Percentiles rank a stretch among this genome's conserved stretches.
Evolutionary conservation across 2,329 filamentous ascomycete genomes (phyloP).

Genomic region (Cryphonectria naterciae): DNA sequence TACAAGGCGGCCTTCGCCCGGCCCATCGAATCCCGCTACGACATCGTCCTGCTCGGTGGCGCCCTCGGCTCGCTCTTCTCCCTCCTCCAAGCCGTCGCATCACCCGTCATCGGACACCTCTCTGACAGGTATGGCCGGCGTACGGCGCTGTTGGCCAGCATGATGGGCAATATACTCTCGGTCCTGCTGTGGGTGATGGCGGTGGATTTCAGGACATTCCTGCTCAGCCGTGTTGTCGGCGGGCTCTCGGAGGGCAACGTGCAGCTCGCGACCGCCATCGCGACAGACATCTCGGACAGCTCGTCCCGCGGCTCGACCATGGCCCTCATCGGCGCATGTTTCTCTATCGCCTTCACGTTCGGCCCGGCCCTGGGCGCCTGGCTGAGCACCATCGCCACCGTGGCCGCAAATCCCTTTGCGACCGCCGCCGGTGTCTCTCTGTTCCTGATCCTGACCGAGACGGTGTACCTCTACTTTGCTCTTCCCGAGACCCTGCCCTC

Average conservation of each 20-base stretch:
- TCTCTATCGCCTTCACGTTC: slow-evolving; percentile 96
- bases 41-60: slow-evolving; percentile 93
- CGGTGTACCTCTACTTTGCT: slow-evolving; percentile 79
- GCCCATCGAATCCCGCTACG: slow-evolving; percentile 94
- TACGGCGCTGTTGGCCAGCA: slow-evolving; percentile 84
- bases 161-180: slow-evolving; percentile 90
- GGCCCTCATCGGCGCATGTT: slow-evolving; percentile 94
- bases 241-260: slow-evolving; percentile 96
- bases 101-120: slow-evolving; percentile 84
- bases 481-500: slow-evolving; percentile 86
- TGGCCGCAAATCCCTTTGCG: slow-evolving; percentile 90
- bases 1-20: slow-evolving; percentile 94
- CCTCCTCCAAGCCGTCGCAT: slow-evolving; percentile 88
- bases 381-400: slow-evolving; percentile 74
- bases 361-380: slow-evolving; percentile 90
- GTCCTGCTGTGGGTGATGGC: slow-evolving; percentile 94
- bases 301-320: slow-evolving; percentile 85
- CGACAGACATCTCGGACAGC: slow-evolving; percentile 91
- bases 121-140: slow-evolving; percentile 89
- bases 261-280: slow-evolving; percentile 93
- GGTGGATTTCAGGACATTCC: slow-evolving; percentile 92
- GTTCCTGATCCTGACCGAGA: slow-evolving; percentile 83
- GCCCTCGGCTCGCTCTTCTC: slow-evolving; percentile 91
- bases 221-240: slow-evolving; percentile 89
- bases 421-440: slow-evolving; percentile 89